phyloP scores from a whole-genome alignment of 257 asterid genomes.

The Solanum bukasovii region DNA sequence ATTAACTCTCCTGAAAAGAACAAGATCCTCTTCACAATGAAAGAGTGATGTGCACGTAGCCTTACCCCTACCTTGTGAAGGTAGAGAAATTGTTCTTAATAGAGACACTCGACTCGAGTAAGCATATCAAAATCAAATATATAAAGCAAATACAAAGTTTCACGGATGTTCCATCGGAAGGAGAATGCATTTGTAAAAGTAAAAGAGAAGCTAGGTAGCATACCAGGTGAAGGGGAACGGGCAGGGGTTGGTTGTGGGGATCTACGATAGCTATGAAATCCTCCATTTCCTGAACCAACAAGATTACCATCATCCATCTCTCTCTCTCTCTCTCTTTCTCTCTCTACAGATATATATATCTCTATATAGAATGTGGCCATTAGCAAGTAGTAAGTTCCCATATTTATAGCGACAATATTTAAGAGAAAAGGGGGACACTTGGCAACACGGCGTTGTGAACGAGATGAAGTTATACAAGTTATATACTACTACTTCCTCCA shows the following conservation, averaged over 20 bases:
- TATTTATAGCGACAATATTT: constrained; percentile 15
- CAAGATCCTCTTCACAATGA: neutral
- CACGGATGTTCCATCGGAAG: neutral
- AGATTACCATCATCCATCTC: neutral
- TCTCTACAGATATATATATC: neutral
- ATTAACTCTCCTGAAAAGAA: neutral
- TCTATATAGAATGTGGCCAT: neutral
- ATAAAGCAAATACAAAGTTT: neutral
- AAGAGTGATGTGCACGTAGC: neutral
- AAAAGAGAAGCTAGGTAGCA: neutral
- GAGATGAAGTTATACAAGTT: constrained; percentile 16
- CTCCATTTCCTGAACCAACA: constrained; percentile 42
- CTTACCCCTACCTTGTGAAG: neutral
- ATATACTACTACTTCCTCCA: neutral
- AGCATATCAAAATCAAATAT: neutral
- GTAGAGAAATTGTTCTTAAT: neutral
- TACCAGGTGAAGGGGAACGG: neutral
- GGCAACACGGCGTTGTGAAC: constrained; percentile 51
- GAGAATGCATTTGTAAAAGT: neutral
- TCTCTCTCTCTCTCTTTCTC: neutral
- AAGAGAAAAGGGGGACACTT: constrained; percentile 18
- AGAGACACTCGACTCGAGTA: neutral
- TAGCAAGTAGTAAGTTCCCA: constrained; percentile 5
- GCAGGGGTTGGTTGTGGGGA: constrained; percentile 22
- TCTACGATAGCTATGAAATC: constrained; percentile 48